Conservation (phyloP, 2,329 filamentous ascomycete genomes). For the Colletotrichum tropicale region DNA sequence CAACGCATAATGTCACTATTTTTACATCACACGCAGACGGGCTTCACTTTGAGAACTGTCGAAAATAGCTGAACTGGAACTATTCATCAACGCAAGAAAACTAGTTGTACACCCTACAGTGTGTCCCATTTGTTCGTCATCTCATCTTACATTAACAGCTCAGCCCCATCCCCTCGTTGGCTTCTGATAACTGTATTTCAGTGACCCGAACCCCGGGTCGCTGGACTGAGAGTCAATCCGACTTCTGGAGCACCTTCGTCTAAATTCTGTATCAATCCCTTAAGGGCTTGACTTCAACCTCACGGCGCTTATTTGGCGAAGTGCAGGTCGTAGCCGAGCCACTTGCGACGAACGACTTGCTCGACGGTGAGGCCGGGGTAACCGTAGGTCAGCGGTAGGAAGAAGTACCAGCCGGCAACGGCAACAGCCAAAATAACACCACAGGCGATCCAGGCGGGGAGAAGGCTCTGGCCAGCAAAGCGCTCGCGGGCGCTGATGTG, state of each 20-base stretch:
- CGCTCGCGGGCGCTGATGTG: constrained; percentile 83
- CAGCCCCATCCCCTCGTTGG: neutral
- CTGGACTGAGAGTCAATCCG: neutral
- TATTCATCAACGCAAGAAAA: constrained; percentile 14
- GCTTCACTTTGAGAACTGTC: neutral
- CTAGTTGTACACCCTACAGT: constrained; percentile 4
- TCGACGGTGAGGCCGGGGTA: constrained; percentile 84
- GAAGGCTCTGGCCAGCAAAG: constrained; percentile 77
- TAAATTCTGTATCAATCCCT: neutral
- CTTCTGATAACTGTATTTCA: constrained; percentile 4
- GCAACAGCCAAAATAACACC: constrained; percentile 71
- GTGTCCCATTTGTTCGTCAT: constrained; percentile 5
- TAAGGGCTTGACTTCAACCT: neutral
- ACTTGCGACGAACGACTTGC: constrained; percentile 84
- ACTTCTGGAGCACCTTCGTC: neutral
- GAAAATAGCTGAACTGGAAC: neutral
- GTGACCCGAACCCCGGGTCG: neutral
- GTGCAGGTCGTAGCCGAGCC: constrained; percentile 96
- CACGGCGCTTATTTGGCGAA: constrained; percentile 86
- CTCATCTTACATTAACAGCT: constrained; percentile 9
- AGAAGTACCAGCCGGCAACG: constrained; percentile 86
- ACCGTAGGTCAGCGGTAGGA: constrained; percentile 93
- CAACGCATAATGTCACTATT: neutral
- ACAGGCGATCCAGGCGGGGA: constrained; percentile 80
- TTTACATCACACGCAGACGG: neutral